These are phyloP conservation scores for Ceratobasidium sp. DNA, from an alignment of 1,284 basidiomycete species.

Conservation along the genomic window DNA sequence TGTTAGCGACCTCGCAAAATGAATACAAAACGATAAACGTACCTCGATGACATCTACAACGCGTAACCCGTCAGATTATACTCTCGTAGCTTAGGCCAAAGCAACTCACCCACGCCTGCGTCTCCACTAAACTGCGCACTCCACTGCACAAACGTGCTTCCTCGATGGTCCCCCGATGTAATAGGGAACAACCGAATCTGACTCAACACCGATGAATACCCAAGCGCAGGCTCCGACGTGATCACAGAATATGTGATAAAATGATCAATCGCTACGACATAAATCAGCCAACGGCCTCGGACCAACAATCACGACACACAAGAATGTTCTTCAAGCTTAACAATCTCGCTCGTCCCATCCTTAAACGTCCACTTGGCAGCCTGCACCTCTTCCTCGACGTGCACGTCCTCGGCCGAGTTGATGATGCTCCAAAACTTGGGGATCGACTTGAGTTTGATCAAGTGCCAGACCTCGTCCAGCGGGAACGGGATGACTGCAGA, in stretches of 20 bases:
- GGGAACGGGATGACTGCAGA: slow-evolving; percentile 39
- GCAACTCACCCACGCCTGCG: slow-evolving; percentile 32
- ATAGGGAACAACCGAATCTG: slow-evolving; percentile 43
- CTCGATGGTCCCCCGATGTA: slow-evolving; percentile 21
- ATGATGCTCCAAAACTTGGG: slow-evolving; percentile 40
- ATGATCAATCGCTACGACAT: slow-evolving; percentile 30
- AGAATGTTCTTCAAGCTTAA: slow-evolving; percentile 41
- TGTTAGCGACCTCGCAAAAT: background rate
- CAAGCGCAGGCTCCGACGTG: slow-evolving; percentile 26
- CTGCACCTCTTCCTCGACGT: slow-evolving; percentile 31
- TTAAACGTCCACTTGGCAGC: slow-evolving; percentile 40
- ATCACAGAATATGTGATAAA: slow-evolving; percentile 43
- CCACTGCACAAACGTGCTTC: slow-evolving; percentile 43
- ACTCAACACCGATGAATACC: slow-evolving; percentile 39
- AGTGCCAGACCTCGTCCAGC: slow-evolving; percentile 36
- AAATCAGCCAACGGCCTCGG: background rate
- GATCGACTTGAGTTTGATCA: slow-evolving; percentile 44
- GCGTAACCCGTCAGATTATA: background rate
- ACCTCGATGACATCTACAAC: slow-evolving; percentile 36
- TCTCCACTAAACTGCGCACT: slow-evolving; percentile 42
- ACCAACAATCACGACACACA: background rate
- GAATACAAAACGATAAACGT: background rate
- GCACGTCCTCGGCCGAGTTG: slow-evolving; percentile 32
- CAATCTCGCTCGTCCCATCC: slow-evolving; percentile 22
- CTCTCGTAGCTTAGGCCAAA: background rate